These are phyloP conservation scores for Amanita rubescens DNA, from an alignment of 768 basidiomycete species.

Conservation along the genomic window DNA sequence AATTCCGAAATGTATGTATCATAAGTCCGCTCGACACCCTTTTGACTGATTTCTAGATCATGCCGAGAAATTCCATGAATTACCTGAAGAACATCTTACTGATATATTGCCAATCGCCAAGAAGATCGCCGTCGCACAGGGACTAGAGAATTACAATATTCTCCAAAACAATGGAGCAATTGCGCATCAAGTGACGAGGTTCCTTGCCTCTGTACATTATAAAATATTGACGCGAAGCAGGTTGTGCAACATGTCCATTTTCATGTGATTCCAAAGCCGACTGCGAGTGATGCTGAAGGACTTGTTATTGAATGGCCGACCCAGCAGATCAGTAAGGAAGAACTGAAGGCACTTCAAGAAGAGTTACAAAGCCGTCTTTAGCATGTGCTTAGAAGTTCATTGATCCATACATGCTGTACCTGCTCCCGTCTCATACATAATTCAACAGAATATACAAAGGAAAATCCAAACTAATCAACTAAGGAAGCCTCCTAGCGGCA, in stretches of 20 bases:
- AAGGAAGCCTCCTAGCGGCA: no score
- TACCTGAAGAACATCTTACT: slow-evolving; percentile 77
- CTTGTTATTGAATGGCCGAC: slow-evolving; percentile 79
- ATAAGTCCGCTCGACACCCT: background rate
- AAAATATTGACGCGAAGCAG: slow-evolving; percentile 13
- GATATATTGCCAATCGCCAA: slow-evolving; percentile 79
- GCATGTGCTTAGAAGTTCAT: no score
- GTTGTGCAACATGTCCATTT: slow-evolving; percentile 86
- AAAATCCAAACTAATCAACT: no score
- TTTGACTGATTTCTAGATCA: slow-evolving; percentile 53
- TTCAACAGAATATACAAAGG: no score
- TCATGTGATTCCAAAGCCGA: slow-evolving; percentile 89
- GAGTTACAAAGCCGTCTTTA: slow-evolving; percentile 48
- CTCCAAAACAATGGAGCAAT: slow-evolving; percentile 56
- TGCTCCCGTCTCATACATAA: no score
- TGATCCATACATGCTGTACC: no score
- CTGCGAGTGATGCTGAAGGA: slow-evolving; percentile 55
- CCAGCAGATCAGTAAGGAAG: slow-evolving; percentile 51
- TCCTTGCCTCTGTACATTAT: background rate
- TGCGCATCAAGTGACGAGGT: slow-evolving; percentile 45
- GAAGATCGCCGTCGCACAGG: slow-evolving; percentile 77
- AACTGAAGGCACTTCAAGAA: slow-evolving; percentile 49
- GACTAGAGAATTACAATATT: slow-evolving; percentile 77
- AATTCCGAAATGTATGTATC: slow-evolving; percentile 79
- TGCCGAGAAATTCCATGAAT: slow-evolving; percentile 74